Base-by-base conservation (phyloP, 202 grass and related monocot genomes). In the Setaria italica region DNA sequence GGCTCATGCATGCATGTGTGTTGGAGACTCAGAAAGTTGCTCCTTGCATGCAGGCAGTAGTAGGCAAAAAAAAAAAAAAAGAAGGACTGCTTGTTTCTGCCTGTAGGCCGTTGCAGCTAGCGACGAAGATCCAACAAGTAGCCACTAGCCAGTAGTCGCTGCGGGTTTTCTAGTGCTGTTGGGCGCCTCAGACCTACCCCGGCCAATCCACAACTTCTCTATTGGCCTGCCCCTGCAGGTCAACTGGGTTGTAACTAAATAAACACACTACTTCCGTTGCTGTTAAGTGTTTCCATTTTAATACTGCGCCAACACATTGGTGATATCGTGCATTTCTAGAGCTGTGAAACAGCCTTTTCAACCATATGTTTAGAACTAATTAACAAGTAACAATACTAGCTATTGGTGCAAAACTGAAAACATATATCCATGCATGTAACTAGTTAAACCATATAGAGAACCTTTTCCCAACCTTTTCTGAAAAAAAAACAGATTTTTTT, bases 121-220 rank as follows among this genome's bases (percentile, higher is more conserved):
- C 32, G 48, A 80, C 21, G 59, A 69, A 37, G n/a, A 78, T 63
- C 79, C 68, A 80, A 48, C 45, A 59, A 41, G 39, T 41, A 75
- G 16, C 33, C 60, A 68, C 47, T 11, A 11, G 29, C 71, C 34
- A 34, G 69, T 87, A 68, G 85, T 84, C 56, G 85, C 48, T 87
- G 74, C 41, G 85, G 76, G 77, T 84, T 91, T 85, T 88, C 89
- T 72, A 58, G 47, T 85, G 85, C 85, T 81, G 89, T 88, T 88
- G 89, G 85, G 85, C 85, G 62, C 76, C 81, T 77, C 62, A 85
- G 58, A 90, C 81, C 85, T 81, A 91, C 81, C 81, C 85, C 57
- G 80, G 34, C 46, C 76, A 76, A 75, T 84, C 68, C 60, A 53
- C 56, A 51, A 58, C 33, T 69, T 87, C 51, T 84, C 53, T 83